Evolutionary conservation across 2,329 filamentous ascomycete genomes (phyloP), one percentile per base, ranked within the genome.

Genomic region (Penicillium sp.): DNA sequence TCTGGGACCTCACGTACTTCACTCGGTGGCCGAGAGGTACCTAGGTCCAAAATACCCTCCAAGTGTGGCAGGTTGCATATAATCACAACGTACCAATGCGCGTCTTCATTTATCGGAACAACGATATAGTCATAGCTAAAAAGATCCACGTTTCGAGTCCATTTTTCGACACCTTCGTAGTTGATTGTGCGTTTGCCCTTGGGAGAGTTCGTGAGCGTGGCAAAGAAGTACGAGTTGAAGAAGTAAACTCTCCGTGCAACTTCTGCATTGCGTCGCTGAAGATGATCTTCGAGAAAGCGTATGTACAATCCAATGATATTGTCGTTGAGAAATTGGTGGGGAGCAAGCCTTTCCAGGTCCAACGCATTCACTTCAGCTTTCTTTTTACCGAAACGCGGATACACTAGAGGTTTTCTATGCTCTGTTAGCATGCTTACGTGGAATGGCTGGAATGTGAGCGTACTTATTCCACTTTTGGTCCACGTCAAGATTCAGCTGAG

Each of bases 71-170:
- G 84, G 71, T 99, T 97, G 84, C 92, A 97, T 56, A 99, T 94
- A 60, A 99, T 94, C 15, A 92, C 93, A 67, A 98, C 82, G 77
- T 95, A 98, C 95, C 96, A 99, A 76, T 99, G 95, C 1, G 83
- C 79, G 67, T 87, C 83, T 73, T 97, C 91, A 70, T 97, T 96
- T 74, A 99, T 92, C 0, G 95, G 95, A 7, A 99, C 90, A 11
- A 98, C 84, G 62, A 98, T 88, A 74, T 93, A 97, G 73, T 97
- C 92, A 69, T 91, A 93, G 6, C 84, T 85, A 71, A 98, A 91
- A 8, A 99, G 79, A 72, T 99, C 91, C 23, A 94, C 84, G 68
- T 89, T 92, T 38, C 90, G 84, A 0, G 95, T 98, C 95, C 95
- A 99, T 48, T 88, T 86, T 74, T 90, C 88, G 60, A 99, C 93